phyloP scores from a whole-genome alignment of 768 basidiomycete species.

The Tulasnella sp. region DNA sequence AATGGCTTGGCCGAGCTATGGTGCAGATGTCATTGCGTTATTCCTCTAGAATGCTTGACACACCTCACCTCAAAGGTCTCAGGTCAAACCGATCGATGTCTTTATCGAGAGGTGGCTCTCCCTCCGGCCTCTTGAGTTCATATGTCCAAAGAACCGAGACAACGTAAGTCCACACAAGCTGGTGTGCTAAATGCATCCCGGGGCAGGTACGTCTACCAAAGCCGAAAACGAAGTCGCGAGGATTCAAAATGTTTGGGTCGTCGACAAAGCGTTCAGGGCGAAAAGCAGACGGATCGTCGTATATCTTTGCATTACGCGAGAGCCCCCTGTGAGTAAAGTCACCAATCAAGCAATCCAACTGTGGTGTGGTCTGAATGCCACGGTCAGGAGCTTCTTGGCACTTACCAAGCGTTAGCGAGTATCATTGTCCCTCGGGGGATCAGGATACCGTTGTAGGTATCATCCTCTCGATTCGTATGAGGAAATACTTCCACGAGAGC shows the following conservation, averaged over 20 bases:
- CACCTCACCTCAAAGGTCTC: too few species aligned
- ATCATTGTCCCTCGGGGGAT: conserved; percentile 9
- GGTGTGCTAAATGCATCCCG: neutral
- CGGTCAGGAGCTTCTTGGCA: neutral
- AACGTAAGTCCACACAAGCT: neutral
- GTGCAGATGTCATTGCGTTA: too few species aligned
- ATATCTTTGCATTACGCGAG: neutral
- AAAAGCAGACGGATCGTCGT: neutral
- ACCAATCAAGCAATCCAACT: too few species aligned
- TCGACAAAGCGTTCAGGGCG: neutral
- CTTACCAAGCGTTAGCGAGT: neutral
- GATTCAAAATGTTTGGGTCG: neutral
- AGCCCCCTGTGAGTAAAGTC: too few species aligned
- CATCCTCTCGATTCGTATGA: conserved; percentile 3
- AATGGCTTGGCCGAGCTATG: too few species aligned
- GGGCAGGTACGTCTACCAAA: neutral
- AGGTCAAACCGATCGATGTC: neutral
- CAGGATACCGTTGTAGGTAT: conserved; percentile 8
- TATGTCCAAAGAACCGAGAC: neutral
- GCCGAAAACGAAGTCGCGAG: neutral
- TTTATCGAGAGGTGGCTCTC: neutral
- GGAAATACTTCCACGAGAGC: neutral
- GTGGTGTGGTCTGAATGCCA: too few species aligned
- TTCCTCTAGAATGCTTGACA: too few species aligned
- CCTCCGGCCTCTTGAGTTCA: neutral